A percentile compares a stretch with the other conserved stretches of the same genome.
Evolutionary conservation across 2,329 filamentous ascomycete species (phyloP).

Genomic region (Monosporascus cannonballus): DNA sequence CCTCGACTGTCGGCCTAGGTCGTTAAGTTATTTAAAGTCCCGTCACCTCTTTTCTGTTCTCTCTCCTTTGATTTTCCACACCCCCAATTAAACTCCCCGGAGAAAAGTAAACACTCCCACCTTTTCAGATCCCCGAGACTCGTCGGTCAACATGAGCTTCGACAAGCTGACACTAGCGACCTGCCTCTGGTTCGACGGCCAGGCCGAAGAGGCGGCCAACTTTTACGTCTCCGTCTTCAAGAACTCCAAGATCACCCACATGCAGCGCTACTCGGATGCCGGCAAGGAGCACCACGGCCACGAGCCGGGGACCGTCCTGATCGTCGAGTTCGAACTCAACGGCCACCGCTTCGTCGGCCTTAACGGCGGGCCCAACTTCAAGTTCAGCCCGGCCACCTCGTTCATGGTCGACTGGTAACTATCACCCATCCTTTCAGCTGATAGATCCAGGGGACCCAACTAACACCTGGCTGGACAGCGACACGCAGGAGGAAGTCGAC

Average conservation of each 20-base stretch:
- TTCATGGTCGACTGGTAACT: constrained; percentile 32
- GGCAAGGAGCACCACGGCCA: constrained; percentile 2
- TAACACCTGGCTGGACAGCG: constrained; percentile 13
- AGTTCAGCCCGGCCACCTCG: constrained; percentile 34
- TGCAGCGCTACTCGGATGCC: constrained; percentile 23
- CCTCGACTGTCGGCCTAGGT: too few relatives aligned
- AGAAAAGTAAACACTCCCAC: too few relatives aligned
- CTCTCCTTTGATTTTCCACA: too few relatives aligned
- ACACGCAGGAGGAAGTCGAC: constrained; percentile 40
- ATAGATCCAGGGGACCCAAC: too few relatives aligned
- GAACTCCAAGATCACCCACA: constrained; percentile 29
- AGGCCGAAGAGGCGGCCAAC: constrained; percentile 35
- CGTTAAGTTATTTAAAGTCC: too few relatives aligned
- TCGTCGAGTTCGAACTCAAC: constrained; percentile 33
- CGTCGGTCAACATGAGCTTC: too few relatives aligned
- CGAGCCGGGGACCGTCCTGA: constrained; percentile 26
- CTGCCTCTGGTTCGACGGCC: constrained; percentile 35
- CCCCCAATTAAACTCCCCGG: too few relatives aligned
- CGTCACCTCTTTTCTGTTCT: too few relatives aligned
- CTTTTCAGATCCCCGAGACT: too few relatives aligned
- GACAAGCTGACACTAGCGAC: constrained; percentile 14
- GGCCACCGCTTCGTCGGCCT: constrained; percentile 34
- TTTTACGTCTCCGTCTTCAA: constrained; percentile 36
- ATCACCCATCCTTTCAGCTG: too few relatives aligned
- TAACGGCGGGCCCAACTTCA: constrained; percentile 37